These are phyloP conservation scores for Aspergillus sclerotialis DNA, from an alignment of 2,329 filamentous ascomycete species.

Conservation along the genomic window DNA sequence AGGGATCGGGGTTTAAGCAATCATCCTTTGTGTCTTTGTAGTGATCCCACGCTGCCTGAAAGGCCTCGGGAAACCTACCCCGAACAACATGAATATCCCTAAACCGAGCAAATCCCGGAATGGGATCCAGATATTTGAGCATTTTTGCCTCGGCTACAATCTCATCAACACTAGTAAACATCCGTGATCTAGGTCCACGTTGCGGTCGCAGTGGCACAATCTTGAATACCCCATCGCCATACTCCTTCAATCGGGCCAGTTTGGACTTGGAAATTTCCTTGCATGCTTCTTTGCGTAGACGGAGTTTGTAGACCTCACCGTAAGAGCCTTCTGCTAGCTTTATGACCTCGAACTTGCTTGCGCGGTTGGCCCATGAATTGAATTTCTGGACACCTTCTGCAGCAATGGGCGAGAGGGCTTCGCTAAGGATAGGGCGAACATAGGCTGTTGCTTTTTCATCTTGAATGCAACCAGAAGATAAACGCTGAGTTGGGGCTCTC, in stretches of 20 bases:
- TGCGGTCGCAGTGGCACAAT: slow-evolving; percentile 40
- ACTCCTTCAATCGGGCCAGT: slow-evolving; percentile 30
- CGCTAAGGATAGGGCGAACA: slow-evolving; percentile 28
- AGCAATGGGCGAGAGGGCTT: slow-evolving; percentile 29
- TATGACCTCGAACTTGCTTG: slow-evolving; percentile 38
- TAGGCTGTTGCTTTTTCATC: slow-evolving; percentile 29
- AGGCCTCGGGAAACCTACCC: slow-evolving; percentile 47
- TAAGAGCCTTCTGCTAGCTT: slow-evolving; percentile 63
- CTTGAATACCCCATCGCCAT: slow-evolving; percentile 42
- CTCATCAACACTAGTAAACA: slow-evolving; percentile 41
- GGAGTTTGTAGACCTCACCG: slow-evolving; percentile 57
- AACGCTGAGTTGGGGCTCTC: slow-evolving; percentile 13
- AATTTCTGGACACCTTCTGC: slow-evolving; percentile 33
- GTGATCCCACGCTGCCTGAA: slow-evolving; percentile 40
- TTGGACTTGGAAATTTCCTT: slow-evolving; percentile 30
- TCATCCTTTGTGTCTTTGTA: slow-evolving; percentile 36
- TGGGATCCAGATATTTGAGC: slow-evolving; percentile 50
- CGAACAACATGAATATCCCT: slow-evolving; percentile 52
- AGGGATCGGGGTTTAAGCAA: slow-evolving; percentile 51
- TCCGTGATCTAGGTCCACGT: slow-evolving; percentile 34
- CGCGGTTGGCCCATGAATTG: slow-evolving; percentile 31
- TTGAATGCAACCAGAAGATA: slow-evolving; percentile 27
- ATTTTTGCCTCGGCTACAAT: slow-evolving; percentile 46
- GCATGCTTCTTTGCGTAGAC: slow-evolving; percentile 31
- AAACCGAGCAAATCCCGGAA: slow-evolving; percentile 58